Percentiles rank a stretch among this genome's conserved stretches.
phyloP scores from a whole-genome alignment of 2,329 filamentous ascomycete species.

The Pseudogymnoascus destructans region DNA sequence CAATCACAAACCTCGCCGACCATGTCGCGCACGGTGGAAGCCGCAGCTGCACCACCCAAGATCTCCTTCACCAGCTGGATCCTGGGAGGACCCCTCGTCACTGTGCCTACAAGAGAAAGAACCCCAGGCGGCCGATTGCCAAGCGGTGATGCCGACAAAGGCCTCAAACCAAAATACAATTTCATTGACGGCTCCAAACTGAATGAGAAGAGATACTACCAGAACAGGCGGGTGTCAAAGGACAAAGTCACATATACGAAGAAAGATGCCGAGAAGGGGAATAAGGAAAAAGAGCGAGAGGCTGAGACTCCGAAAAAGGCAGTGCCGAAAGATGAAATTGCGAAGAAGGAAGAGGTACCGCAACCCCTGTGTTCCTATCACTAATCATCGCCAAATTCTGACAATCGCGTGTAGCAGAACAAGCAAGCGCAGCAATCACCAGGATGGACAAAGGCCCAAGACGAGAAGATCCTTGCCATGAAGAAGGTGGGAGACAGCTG shows the following conservation, averaged over 20 bases:
- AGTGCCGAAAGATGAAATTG: not conserved
- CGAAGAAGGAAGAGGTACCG: conserved; percentile 7
- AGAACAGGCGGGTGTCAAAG: not conserved
- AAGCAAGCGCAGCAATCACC: conserved; percentile 1
- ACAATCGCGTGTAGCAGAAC: not conserved
- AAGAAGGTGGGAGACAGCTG: conserved; percentile 19
- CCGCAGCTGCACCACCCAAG: not conserved
- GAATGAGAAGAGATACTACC: not conserved
- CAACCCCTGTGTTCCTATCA: not conserved
- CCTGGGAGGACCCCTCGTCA: conserved; percentile 19
- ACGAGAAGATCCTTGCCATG: conserved; percentile 18
- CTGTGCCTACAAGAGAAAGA: not conserved
- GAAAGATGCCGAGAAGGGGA: conserved; percentile 7
- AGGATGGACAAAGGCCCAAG: conserved; percentile 16
- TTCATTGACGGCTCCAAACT: not conserved
- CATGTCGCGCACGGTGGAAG: not conserved
- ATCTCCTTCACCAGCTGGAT: conserved; percentile 24
- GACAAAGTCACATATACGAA: not conserved
- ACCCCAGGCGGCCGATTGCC: not conserved
- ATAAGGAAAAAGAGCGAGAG: conserved; percentile 1
- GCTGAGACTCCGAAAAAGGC: not conserved
- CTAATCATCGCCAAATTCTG: not conserved
- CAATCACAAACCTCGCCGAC: not conserved
- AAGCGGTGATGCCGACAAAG: not conserved
- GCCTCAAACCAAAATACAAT: not conserved